Evolutionary conservation across 176 grass and related monocot species (phyloP).

Genomic region (Ensete glaucum): DNA sequence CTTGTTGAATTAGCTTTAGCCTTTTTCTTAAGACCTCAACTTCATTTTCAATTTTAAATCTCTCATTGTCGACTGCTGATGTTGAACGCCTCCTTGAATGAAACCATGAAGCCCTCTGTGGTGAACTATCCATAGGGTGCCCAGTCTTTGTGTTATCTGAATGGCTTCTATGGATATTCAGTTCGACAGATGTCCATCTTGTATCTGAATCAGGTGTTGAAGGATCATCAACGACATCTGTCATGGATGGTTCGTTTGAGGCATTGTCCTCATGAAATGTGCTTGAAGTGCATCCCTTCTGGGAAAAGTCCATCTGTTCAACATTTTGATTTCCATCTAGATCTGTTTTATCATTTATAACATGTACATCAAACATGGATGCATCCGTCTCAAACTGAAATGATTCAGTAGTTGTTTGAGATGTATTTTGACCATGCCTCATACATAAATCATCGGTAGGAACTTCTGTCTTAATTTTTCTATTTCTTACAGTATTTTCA

Average conservation of each 20-base stretch:
- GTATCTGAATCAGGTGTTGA: slow-evolving; percentile 8
- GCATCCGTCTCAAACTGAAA: slow-evolving; percentile 33
- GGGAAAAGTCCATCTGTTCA: slow-evolving; percentile 15
- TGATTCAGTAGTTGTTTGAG: slow-evolving; percentile 25
- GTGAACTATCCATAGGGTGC: not conserved
- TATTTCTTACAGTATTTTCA: slow-evolving; percentile 26
- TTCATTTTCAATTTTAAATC: slow-evolving; percentile 39
- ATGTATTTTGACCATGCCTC: slow-evolving; percentile 4
- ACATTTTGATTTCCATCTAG: slow-evolving; percentile 1
- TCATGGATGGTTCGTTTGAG: not conserved
- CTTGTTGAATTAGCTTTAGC: slow-evolving; percentile 56
- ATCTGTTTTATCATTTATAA: slow-evolving; percentile 48
- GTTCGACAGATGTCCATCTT: slow-evolving; percentile 28
- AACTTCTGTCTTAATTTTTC: slow-evolving; percentile 25
- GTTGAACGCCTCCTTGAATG: slow-evolving; percentile 34
- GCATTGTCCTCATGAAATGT: not conserved
- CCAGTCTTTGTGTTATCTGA: slow-evolving; percentile 29
- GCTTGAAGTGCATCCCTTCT: not conserved
- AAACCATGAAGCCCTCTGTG: not conserved
- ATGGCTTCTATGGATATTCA: slow-evolving; percentile 21
- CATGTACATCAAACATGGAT: slow-evolving; percentile 19
- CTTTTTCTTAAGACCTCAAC: slow-evolving; percentile 61
- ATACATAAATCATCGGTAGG: slow-evolving; percentile 26
- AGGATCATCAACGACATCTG: not conserved
- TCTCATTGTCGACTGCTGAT: slow-evolving; percentile 16